These are phyloP conservation scores for Phytophthora fragariaefolia DNA, from an alignment of 352 stramenopile species.

Conservation along the genomic window DNA sequence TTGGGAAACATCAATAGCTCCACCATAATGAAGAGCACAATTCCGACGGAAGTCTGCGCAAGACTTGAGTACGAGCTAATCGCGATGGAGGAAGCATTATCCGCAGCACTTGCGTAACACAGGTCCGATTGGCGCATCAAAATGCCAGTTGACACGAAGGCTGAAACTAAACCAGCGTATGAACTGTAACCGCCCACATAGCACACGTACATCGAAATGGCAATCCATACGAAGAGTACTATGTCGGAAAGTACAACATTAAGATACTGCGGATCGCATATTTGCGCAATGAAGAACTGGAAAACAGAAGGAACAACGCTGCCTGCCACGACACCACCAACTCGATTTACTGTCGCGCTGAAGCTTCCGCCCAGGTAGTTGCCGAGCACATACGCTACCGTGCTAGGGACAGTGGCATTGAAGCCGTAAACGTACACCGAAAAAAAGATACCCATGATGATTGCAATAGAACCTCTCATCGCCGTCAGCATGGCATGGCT, in stretches of 20 bases:
- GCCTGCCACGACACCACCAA: conserved; percentile 75
- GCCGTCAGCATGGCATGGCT: conserved; percentile 49
- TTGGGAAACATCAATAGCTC: conserved; percentile 66
- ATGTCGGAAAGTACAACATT: conserved; percentile 51
- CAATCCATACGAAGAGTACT: conserved; percentile 62
- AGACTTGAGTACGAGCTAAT: conserved; percentile 77
- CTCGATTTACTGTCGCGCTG: conserved; percentile 76
- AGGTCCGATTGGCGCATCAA: conserved; percentile 64
- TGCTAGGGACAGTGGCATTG: conserved; percentile 58
- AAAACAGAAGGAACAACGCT: conserved; percentile 83
- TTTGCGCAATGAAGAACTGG: conserved; percentile 81
- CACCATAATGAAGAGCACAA: conserved; percentile 76
- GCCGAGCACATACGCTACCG: conserved; percentile 74
- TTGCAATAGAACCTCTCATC: conserved; percentile 65
- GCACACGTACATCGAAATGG: conserved; percentile 69
- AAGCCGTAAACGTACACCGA: conserved; percentile 80
- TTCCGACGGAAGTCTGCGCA: conserved; percentile 77
- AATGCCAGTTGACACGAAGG: conserved; percentile 67
- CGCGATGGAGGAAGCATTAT: conserved; percentile 46
- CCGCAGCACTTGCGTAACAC: conserved; percentile 41
- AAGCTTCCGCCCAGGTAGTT: conserved; percentile 80
- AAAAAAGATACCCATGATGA: conserved; percentile 71
- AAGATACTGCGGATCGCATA: conserved; percentile 46
- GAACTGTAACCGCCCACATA: conserved; percentile 63
- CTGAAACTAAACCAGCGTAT: conserved; percentile 66